Evolutionary conservation across 2,329 filamentous ascomycete genomes (phyloP).

Genomic region (Calonectria henricotiae): DNA sequence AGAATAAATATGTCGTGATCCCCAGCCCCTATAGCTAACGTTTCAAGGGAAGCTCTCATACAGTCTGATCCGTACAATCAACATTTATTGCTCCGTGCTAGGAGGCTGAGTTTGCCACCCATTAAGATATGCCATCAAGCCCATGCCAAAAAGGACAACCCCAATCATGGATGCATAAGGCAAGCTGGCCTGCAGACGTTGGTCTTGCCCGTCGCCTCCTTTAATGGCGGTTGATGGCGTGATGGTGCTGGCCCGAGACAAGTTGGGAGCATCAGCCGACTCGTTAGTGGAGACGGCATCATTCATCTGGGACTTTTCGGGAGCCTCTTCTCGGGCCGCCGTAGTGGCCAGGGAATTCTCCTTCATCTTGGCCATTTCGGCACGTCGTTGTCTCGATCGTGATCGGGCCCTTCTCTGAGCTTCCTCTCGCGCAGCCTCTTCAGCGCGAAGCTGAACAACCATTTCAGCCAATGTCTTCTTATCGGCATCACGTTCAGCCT

Average conservation of each 20-base stretch:
- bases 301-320: constrained; percentile 40
- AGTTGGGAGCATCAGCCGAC: constrained; percentile 60
- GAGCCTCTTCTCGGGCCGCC: constrained; percentile 44
- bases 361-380: constrained; percentile 44
- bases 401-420: constrained; percentile 62
- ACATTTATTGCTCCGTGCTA: constrained; percentile 55
- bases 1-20: constrained; percentile 48
- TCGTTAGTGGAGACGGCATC: constrained; percentile 54
- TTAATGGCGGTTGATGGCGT: constrained; percentile 63
- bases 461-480: constrained; percentile 88
- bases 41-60: constrained; percentile 40
- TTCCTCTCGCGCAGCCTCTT: constrained; percentile 68
- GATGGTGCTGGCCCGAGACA: constrained; percentile 68
- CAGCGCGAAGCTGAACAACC: constrained; percentile 86
- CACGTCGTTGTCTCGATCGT: constrained; percentile 56
- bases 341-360: constrained; percentile 41
- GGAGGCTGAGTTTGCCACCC: constrained; percentile 76
- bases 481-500: constrained; percentile 81
- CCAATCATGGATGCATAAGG: constrained; percentile 88
- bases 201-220: constrained; percentile 62
- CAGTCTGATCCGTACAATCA: constrained; percentile 39
- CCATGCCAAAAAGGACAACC: constrained; percentile 86
- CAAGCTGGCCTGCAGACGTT: constrained; percentile 68
- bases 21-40: constrained; percentile 40
- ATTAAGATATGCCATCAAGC: constrained; percentile 89